phyloP scores from a whole-genome alignment of 2,329 filamentous ascomycete genomes.

The Claviceps monticola region DNA sequence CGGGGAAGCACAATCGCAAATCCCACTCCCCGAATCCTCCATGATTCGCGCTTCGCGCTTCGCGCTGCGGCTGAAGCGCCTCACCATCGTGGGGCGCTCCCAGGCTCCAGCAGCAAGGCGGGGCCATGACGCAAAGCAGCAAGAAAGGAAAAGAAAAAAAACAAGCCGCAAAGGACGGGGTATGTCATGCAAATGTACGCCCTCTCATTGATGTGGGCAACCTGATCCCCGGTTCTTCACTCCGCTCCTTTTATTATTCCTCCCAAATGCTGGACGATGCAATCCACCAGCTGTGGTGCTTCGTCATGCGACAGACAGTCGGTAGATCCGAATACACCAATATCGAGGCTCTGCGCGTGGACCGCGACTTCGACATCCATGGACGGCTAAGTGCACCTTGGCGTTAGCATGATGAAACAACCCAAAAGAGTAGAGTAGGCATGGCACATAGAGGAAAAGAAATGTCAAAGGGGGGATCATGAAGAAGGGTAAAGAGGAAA shows the following conservation, averaged over 20 bases:
- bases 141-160: background rate
- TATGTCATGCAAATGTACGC: no score
- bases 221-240: background rate
- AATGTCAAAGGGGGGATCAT: background rate
- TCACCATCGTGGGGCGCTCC: background rate
- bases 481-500: no score
- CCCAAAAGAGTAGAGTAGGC: background rate
- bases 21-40: background rate
- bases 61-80: background rate
- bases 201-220: no score
- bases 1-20: background rate
- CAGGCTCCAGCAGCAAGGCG: background rate
- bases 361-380: conserved; percentile 28
- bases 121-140: background rate
- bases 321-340: conserved; percentile 27
- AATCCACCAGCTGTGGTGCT: conserved; percentile 13
- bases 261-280: conserved; percentile 12
- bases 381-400: conserved; percentile 17
- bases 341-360: conserved; percentile 16
- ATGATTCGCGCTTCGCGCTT: background rate
- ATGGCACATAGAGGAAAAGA: background rate
- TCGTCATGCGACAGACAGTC: conserved; percentile 13
- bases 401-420: background rate
- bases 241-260: background rate
- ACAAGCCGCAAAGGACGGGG: no score